These are phyloP conservation scores for Debaryomyces psychrophilus DNA, from an alignment of 1,139 yeast genomes.

Conservation along the genomic window DNA sequence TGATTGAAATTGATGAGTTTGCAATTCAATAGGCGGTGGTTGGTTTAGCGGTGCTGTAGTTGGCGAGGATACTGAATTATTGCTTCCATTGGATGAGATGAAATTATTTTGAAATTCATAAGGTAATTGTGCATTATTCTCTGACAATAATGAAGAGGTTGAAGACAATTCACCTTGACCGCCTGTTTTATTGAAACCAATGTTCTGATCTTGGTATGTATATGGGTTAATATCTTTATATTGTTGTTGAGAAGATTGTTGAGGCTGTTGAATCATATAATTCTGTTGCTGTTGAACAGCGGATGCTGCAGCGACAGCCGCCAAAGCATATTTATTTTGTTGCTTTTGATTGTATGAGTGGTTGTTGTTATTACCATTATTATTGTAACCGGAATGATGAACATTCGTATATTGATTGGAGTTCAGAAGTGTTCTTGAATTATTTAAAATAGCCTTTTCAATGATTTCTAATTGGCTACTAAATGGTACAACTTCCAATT, in stretches of 20 bases:
- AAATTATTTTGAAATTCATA: conserved; percentile 18
- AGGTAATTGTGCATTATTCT: conserved; percentile 13
- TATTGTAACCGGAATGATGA: conserved; percentile 11
- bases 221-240: conserved; percentile 4
- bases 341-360: conserved; percentile 17
- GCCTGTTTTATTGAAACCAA: conserved; percentile 9
- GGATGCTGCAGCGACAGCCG: conserved; percentile 37
- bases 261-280: conserved; percentile 20
- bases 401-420: conserved; percentile 14
- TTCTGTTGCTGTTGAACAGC: conserved; percentile 29
- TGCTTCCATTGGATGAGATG: conserved; percentile 25
- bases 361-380: conserved; percentile 14
- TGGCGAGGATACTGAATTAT: conserved; percentile 28
- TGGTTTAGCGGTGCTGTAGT: conserved; percentile 13
- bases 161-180: conserved; percentile 3
- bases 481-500: conserved; percentile 34
- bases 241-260: conserved; percentile 7
- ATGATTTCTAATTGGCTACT: conserved; percentile 33
- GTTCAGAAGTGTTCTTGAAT: conserved; percentile 17
- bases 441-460: conserved; percentile 18
- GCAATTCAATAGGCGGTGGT: conserved; percentile 5
- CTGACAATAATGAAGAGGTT: conserved; percentile 11
- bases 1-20: conserved; percentile 8
- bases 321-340: conserved; percentile 30
- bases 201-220: conserved; percentile 1